These are phyloP conservation scores for Gyrodon lividus DNA, from an alignment of 768 basidiomycete genomes.

Conservation along the genomic window DNA sequence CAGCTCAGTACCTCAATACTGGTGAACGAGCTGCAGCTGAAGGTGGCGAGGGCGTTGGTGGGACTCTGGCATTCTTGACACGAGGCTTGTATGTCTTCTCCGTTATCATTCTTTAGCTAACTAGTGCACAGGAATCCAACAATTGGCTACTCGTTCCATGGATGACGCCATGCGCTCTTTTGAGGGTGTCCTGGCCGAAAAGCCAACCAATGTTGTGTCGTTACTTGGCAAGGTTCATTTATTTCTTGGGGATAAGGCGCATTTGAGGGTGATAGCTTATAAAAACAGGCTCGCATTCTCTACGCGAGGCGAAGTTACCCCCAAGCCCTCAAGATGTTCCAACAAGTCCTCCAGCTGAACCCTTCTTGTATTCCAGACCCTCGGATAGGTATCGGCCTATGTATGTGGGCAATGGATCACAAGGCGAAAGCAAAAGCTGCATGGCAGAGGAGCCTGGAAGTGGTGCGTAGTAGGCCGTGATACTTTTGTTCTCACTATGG, in stretches of 20 bases:
- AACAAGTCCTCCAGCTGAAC: constrained; percentile 74
- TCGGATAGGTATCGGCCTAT: constrained; percentile 92
- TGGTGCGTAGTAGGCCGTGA: constrained; percentile 51
- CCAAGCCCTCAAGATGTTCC: constrained; percentile 82
- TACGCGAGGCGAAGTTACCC: constrained; percentile 77
- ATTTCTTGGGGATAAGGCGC: neutral
- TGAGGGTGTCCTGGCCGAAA: constrained; percentile 71
- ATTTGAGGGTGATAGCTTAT: neutral
- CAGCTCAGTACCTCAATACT: constrained; percentile 65
- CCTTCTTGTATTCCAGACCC: constrained; percentile 89
- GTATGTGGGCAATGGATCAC: constrained; percentile 87
- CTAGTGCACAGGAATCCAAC: constrained; percentile 63
- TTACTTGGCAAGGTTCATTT: constrained; percentile 77
- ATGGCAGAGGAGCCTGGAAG: constrained; percentile 86
- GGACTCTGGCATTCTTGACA: constrained; percentile 60
- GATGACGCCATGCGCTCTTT: constrained; percentile 83
- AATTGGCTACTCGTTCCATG: constrained; percentile 75
- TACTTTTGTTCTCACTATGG: neutral
- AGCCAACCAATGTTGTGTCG: constrained; percentile 86
- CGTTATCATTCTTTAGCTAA: neutral
- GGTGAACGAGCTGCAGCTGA: constrained; percentile 55
- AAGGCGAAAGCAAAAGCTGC: constrained; percentile 80
- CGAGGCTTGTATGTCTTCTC: constrained; percentile 48
- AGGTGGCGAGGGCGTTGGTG: constrained; percentile 56
- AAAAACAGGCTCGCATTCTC: constrained; percentile 71